A percentile compares a stretch with the other conserved stretches of the same genome.
These are phyloP conservation scores for Wickerhamiella domercqiae DNA, from an alignment of 805 yeast genomes.

Conservation along the genomic window DNA sequence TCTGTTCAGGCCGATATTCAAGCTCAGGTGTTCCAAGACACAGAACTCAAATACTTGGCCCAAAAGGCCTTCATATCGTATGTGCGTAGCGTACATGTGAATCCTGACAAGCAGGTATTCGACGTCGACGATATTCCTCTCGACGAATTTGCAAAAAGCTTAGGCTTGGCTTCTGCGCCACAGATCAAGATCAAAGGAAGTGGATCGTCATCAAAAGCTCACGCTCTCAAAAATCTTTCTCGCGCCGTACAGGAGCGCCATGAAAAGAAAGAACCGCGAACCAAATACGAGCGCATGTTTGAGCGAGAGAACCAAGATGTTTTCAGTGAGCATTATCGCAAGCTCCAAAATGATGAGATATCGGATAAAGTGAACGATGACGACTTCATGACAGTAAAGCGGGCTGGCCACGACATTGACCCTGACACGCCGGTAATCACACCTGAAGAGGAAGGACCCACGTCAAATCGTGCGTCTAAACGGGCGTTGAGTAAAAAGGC, in stretches of 20 bases:
- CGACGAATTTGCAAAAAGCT: constrained; percentile 70
- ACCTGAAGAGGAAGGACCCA: constrained; percentile 37
- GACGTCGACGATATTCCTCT: constrained; percentile 59
- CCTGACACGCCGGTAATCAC: constrained; percentile 27
- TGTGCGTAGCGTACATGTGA: constrained; percentile 68
- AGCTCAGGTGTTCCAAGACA: constrained; percentile 78
- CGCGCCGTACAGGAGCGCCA: constrained; percentile 38
- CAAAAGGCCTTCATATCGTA: constrained; percentile 94
- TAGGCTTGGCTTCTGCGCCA: constrained; percentile 95
- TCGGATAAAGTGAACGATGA: constrained; percentile 18
- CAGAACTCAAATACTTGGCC: constrained; percentile 81
- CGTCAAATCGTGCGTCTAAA: constrained; percentile 73
- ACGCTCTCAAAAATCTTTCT: constrained; percentile 49
- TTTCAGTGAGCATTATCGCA: constrained; percentile 73
- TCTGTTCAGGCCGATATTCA: constrained; percentile 73
- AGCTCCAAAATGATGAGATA: constrained; percentile 29
- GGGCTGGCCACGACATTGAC: constrained; percentile 54
- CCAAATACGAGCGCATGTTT: constrained; percentile 91
- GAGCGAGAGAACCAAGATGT: constrained; percentile 88
- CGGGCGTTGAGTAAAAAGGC: constrained; percentile 73
- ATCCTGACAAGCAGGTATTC: constrained; percentile 76
- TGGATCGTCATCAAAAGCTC: constrained; percentile 29
- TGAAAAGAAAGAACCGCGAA: constrained; percentile 40
- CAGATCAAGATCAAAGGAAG: constrained; percentile 53
- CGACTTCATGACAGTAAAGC: constrained; percentile 68